Evolutionary conservation across 2,329 filamentous ascomycete species (phyloP).

Genomic region (Colletotrichum trifolii): DNA sequence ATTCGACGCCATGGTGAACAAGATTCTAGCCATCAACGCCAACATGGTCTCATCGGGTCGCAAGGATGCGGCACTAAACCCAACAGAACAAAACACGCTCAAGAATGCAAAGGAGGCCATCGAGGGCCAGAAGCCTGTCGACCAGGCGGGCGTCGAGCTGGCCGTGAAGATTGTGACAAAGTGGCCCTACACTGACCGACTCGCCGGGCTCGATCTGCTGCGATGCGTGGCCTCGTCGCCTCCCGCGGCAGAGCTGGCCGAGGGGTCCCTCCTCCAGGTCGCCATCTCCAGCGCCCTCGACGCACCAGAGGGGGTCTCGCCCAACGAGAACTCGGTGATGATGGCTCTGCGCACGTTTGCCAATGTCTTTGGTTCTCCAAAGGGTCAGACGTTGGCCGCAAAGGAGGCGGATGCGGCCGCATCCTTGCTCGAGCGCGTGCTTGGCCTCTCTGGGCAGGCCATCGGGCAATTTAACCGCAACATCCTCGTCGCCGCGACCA

Average conservation of each 20-base stretch:
- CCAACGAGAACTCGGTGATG: slow-evolving; percentile 86
- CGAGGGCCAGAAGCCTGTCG: slow-evolving; percentile 64
- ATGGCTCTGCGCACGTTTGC: slow-evolving; percentile 83
- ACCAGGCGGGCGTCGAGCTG: slow-evolving; percentile 66
- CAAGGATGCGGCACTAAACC: slow-evolving; percentile 80
- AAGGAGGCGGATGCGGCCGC: slow-evolving; percentile 69
- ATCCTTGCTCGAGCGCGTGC: slow-evolving; percentile 70
- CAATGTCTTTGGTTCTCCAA: slow-evolving; percentile 83
- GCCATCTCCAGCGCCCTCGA: slow-evolving; percentile 53
- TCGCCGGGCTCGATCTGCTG: slow-evolving; percentile 87
- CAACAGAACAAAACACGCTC: slow-evolving; percentile 74
- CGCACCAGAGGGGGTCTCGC: slow-evolving; percentile 62
- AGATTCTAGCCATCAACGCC: slow-evolving; percentile 80
- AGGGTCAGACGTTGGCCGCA: slow-evolving; percentile 75
- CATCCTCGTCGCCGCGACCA: slow-evolving; percentile 83
- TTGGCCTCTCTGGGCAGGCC: slow-evolving; percentile 60
- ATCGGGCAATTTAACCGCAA: slow-evolving; percentile 77
- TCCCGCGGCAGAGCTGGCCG: slow-evolving; percentile 69
- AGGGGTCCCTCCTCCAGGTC: slow-evolving; percentile 69
- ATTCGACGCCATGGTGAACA: slow-evolving; percentile 77
- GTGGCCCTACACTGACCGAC: slow-evolving; percentile 84
- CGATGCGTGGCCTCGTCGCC: slow-evolving; percentile 82
- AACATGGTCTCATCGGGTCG: slow-evolving; percentile 76
- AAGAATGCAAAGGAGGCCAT: slow-evolving; percentile 71
- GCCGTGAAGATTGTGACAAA: slow-evolving; percentile 77